Evolutionary conservation across 2,329 filamentous ascomycete genomes (phyloP).

Genomic region (Balansia obtecta): DNA sequence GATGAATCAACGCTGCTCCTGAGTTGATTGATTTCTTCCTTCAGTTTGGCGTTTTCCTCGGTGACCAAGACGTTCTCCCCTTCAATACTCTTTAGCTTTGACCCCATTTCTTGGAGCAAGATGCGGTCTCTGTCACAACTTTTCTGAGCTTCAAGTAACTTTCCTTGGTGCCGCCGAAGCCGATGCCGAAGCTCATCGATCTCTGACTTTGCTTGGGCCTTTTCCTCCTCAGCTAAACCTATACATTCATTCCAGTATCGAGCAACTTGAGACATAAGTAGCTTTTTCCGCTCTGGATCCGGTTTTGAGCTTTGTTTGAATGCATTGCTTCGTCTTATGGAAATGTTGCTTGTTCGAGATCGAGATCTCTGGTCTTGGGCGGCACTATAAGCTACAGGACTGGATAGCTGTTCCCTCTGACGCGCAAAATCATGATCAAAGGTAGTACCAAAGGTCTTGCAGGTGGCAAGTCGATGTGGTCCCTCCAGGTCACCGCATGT

Average conservation of each 20-base stretch:
- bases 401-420: not conserved
- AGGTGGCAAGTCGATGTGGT: slow-evolving; percentile 14
- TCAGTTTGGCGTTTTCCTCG: slow-evolving; percentile 14
- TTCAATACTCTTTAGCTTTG: slow-evolving; percentile 14
- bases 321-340: slow-evolving; percentile 15
- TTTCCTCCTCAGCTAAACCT: slow-evolving; percentile 18
- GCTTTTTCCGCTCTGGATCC: slow-evolving; percentile 15
- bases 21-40: slow-evolving; percentile 16
- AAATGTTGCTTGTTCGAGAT: slow-evolving; percentile 22
- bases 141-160: slow-evolving; percentile 10
- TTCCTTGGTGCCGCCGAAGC: slow-evolving; percentile 9
- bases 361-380: slow-evolving; percentile 10
- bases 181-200: slow-evolving; percentile 16
- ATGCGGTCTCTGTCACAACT: slow-evolving; percentile 11
- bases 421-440: slow-evolving; percentile 1
- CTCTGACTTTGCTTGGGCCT: slow-evolving; percentile 13
- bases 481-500: slow-evolving; percentile 21
- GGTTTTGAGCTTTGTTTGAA: slow-evolving; percentile 8
- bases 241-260: slow-evolving; percentile 23
- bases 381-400: not conserved
- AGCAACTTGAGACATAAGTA: slow-evolving; percentile 20
- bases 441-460: not conserved
- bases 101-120: slow-evolving; percentile 14
- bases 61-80: slow-evolving; percentile 12
- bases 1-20: slow-evolving; percentile 14